phyloP scores from a whole-genome alignment of 306 rosid species.

The Morella rubra region DNA sequence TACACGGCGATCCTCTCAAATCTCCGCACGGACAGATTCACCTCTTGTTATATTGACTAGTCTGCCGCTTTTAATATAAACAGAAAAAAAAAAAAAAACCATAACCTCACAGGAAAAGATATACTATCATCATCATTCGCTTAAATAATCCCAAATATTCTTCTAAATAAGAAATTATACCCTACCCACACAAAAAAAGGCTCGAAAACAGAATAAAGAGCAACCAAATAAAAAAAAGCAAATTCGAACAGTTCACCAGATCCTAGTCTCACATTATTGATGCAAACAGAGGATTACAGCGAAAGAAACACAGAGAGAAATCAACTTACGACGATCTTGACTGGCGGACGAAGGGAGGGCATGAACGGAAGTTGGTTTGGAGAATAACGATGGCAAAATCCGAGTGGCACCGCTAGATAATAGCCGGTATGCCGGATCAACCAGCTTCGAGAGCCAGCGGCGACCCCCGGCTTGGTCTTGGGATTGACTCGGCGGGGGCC shows the following conservation, averaged over 20 bases:
- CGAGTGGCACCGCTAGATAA: conserved; percentile 62
- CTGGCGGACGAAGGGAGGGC: conserved; percentile 26
- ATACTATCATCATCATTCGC: background rate
- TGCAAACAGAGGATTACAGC: background rate
- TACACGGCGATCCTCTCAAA: too few species aligned
- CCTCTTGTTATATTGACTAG: too few species aligned
- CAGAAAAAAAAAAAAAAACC: too few species aligned
- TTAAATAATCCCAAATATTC: background rate
- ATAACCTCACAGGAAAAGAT: background rate
- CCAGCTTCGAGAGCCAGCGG: conserved; percentile 70
- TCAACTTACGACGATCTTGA: conserved; percentile 40
- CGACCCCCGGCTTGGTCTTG: conserved; percentile 28
- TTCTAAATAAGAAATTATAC: background rate
- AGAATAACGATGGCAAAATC: conserved; percentile 55
- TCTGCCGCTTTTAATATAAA: too few species aligned
- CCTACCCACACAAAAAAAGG: background rate
- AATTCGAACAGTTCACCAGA: conserved; percentile 5
- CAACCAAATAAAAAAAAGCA: background rate
- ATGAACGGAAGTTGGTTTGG: conserved; percentile 23
- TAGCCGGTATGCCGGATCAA: conserved; percentile 76
- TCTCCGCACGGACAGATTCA: too few species aligned
- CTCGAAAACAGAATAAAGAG: background rate
- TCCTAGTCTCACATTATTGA: conserved; percentile 20
- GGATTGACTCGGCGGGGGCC: conserved; percentile 34
- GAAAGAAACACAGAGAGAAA: background rate